Conservation (phyloP, 768 basidiomycete species). For the Suillus clintonianus region DNA sequence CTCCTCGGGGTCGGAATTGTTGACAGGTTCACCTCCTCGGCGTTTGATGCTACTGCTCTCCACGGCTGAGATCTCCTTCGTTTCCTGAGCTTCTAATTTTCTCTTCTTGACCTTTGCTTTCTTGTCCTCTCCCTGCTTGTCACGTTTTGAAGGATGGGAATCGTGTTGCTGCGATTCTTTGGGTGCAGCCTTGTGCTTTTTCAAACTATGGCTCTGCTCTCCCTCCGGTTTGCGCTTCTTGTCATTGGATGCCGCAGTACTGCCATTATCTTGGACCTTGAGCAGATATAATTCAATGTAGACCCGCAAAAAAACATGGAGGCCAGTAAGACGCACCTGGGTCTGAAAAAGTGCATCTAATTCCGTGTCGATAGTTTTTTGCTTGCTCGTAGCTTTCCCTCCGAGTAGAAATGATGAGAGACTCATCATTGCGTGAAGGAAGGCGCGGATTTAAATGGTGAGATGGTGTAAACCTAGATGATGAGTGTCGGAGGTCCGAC, state of each 20-base stretch:
- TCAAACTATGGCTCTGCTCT: neutral
- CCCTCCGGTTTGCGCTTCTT: conserved; percentile 15
- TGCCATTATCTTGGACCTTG: conserved; percentile 4
- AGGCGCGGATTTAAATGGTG: neutral
- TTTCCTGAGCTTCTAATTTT: neutral
- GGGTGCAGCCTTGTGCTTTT: neutral
- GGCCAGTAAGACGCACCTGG: conserved; percentile 40
- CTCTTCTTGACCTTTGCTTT: neutral
- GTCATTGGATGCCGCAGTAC: conserved; percentile 6
- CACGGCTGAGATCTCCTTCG: neutral
- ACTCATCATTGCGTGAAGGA: conserved; percentile 42
- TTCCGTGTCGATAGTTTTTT: conserved; percentile 53
- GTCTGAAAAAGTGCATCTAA: conserved; percentile 64
- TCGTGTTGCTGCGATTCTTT: neutral
- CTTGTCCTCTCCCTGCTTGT: conserved; percentile 10
- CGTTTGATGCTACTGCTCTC: neutral
- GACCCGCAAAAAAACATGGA: neutral
- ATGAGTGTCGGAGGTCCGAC: neutral
- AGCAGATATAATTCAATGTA: neutral
- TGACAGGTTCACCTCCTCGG: neutral
- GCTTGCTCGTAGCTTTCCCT: conserved; percentile 32
- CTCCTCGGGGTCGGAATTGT: conserved; percentile 35
- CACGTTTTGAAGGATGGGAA: conserved; percentile 8
- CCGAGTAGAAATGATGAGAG: conserved; percentile 55
- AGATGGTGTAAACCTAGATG: too few species aligned